Evolutionary conservation across 2,329 filamentous ascomycete species (phyloP).

Genomic region (Apiospora kogelbergensis): DNA sequence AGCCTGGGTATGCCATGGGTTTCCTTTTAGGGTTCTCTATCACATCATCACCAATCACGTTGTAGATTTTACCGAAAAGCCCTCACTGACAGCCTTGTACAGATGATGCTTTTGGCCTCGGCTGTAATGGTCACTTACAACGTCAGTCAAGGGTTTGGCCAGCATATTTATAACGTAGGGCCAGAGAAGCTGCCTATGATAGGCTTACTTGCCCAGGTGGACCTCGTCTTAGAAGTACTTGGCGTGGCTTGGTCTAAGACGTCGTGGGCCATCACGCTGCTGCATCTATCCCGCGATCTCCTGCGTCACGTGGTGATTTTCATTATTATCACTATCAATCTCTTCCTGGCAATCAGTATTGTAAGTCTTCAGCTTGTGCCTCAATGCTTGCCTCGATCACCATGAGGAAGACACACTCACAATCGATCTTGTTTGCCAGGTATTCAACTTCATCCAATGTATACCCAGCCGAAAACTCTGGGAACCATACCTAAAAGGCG

Average conservation of each 20-base stretch:
- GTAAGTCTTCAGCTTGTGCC: background rate
- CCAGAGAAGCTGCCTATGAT: conserved; percentile 18
- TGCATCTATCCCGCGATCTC: conserved; percentile 24
- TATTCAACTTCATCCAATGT: conserved; percentile 24
- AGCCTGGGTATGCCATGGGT: conserved; percentile 21
- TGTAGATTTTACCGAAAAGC: background rate
- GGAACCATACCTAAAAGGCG: conserved; percentile 12
- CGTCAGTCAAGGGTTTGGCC: conserved; percentile 10
- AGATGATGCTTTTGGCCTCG: background rate
- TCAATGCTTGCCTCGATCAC: background rate
- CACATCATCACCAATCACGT: background rate
- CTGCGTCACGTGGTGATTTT: conserved; percentile 23
- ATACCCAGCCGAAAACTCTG: conserved; percentile 16
- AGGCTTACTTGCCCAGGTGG: conserved; percentile 3
- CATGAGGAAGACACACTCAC: background rate
- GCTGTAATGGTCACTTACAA: background rate
- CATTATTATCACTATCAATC: conserved; percentile 24
- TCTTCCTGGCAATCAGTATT: conserved; percentile 22
- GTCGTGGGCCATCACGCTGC: conserved; percentile 30
- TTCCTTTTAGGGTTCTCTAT: background rate
- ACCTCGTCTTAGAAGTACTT: conserved; percentile 22
- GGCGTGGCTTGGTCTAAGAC: conserved; percentile 31
- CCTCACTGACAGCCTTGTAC: background rate
- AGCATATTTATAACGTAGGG: conserved; percentile 13
- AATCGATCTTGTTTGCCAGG: background rate